Evolutionary conservation across 2,329 filamentous ascomycete genomes (phyloP).

Genomic region (Chaetomiaceae sp.): DNA sequence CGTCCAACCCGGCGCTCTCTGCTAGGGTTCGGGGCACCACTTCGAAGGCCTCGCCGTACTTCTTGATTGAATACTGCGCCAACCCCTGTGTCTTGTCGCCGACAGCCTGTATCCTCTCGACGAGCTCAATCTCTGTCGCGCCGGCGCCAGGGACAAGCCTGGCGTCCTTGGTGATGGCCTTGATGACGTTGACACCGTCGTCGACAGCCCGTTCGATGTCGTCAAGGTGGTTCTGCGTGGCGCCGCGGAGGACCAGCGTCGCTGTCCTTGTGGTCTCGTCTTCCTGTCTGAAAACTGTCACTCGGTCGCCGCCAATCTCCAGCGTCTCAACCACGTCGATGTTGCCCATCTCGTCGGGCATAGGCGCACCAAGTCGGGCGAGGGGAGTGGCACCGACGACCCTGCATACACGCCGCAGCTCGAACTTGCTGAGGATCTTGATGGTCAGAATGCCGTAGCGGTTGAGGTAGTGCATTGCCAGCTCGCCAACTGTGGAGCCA

Average conservation of each 20-base stretch:
- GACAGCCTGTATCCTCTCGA: constrained; percentile 84
- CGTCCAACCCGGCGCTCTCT: constrained; percentile 91
- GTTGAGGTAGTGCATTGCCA: constrained; percentile 97
- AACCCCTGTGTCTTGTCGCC: constrained; percentile 91
- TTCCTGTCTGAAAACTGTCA: constrained; percentile 97
- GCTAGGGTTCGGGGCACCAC: constrained; percentile 91
- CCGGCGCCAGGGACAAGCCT: constrained; percentile 90
- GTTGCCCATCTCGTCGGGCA: constrained; percentile 99
- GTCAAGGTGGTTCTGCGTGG: constrained; percentile 96
- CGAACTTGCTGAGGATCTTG: constrained; percentile 97
- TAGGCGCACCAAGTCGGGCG: constrained; percentile 89
- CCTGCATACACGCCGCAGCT: constrained; percentile 88
- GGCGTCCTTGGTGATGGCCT: constrained; percentile 92
- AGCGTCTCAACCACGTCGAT: constrained; percentile 95
- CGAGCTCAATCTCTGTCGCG: constrained; percentile 88
- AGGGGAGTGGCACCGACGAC: constrained; percentile 96
- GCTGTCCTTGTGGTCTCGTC: constrained; percentile 87
- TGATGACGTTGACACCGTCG: constrained; percentile 97
- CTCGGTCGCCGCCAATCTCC: constrained; percentile 95
- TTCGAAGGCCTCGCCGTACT: constrained; percentile 96
- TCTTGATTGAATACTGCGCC: constrained; percentile 93
- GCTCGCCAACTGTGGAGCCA: constrained; percentile 88
- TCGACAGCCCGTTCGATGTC: constrained; percentile 96
- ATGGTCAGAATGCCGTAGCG: constrained; percentile 93
- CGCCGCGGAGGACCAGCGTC: constrained; percentile 88